Evolutionary conservation across 2,329 filamentous ascomycete genomes (phyloP).

Genomic region (Fonsecaea monophora): DNA sequence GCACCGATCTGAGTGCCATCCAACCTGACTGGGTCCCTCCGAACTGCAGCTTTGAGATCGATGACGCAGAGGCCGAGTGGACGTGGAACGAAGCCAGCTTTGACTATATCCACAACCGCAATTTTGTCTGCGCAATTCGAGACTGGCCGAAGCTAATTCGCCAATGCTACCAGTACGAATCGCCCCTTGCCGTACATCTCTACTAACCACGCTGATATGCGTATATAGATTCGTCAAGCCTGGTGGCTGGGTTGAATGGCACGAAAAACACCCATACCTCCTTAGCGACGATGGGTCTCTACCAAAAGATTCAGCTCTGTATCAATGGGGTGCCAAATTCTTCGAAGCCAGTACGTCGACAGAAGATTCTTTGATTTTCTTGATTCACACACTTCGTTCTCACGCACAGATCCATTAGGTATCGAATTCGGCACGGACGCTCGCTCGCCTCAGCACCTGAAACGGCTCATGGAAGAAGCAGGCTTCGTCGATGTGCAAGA

Average conservation of each 20-base stretch:
- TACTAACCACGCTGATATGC: background rate
- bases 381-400: too few species aligned
- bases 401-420: background rate
- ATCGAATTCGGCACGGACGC: conserved; percentile 32
- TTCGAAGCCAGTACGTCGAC: conserved; percentile 37
- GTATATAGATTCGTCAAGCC: conserved; percentile 40
- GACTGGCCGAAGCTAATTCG: conserved; percentile 55
- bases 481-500: conserved; percentile 45
- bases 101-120: conserved; percentile 66
- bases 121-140: conserved; percentile 63
- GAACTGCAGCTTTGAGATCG: conserved; percentile 63
- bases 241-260: conserved; percentile 53
- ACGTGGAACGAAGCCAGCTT: conserved; percentile 61
- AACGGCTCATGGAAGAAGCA: conserved; percentile 40
- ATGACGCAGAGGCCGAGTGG: conserved; percentile 66
- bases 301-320: conserved; percentile 44
- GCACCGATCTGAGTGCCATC: conserved; percentile 42
- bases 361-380: background rate
- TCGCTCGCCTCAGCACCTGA: conserved; percentile 43
- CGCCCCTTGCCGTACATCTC: background rate
- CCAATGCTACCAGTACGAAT: conserved; percentile 28
- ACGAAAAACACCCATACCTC: conserved; percentile 31
- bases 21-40: conserved; percentile 55
- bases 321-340: conserved; percentile 41
- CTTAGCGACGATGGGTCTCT: conserved; percentile 46